phyloP scores from a whole-genome alignment of 495 filamentous ascomycete genomes.

The Xylaria scruposa region DNA sequence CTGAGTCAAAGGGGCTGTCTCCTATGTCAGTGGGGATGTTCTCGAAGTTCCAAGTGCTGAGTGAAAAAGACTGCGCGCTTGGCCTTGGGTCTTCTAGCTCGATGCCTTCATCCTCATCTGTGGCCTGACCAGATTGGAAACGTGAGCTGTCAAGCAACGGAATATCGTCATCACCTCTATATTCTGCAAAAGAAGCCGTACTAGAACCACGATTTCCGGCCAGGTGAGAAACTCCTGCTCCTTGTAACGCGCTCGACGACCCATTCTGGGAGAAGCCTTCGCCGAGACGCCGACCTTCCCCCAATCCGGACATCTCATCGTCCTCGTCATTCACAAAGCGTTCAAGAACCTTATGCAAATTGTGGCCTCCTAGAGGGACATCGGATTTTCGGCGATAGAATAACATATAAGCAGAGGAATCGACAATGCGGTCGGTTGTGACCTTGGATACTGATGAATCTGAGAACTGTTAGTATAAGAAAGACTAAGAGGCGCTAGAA shows the following conservation, averaged over 20 bases:
- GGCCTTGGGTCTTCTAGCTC: slow-evolving; percentile 35
- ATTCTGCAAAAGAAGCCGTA: slow-evolving; percentile 2
- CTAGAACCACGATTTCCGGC: slow-evolving; percentile 65
- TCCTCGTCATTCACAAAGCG: slow-evolving; percentile 54
- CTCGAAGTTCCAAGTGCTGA: slow-evolving; percentile 48
- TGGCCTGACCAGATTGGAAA: slow-evolving; percentile 27
- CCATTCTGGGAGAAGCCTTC: slow-evolving; percentile 81
- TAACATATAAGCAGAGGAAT: slow-evolving; percentile 84
- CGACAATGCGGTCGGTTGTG: slow-evolving; percentile 43
- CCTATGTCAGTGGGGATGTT: slow-evolving; percentile 28
- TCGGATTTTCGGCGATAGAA: slow-evolving; percentile 92
- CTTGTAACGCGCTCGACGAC: slow-evolving; percentile 81
- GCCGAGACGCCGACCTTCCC: slow-evolving; percentile 86
- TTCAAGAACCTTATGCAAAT: slow-evolving; percentile 72
- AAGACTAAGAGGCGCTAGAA: background rate
- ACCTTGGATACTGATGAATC: slow-evolving; percentile 70
- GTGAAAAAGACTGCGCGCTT: slow-evolving; percentile 29
- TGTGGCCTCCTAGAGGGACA: slow-evolving; percentile 75
- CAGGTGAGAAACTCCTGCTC: slow-evolving; percentile 76
- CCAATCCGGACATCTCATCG: slow-evolving; percentile 62
- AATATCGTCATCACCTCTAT: slow-evolving; percentile 26
- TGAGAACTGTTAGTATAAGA: slow-evolving; percentile 42
- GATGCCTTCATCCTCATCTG: slow-evolving; percentile 50
- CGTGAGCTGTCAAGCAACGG: slow-evolving; percentile 21
- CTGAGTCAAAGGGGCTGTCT: slow-evolving; percentile 42